Evolutionary conservation across 2,329 filamentous ascomycete genomes (phyloP).

Genomic region (Fusarium zealandicum): DNA sequence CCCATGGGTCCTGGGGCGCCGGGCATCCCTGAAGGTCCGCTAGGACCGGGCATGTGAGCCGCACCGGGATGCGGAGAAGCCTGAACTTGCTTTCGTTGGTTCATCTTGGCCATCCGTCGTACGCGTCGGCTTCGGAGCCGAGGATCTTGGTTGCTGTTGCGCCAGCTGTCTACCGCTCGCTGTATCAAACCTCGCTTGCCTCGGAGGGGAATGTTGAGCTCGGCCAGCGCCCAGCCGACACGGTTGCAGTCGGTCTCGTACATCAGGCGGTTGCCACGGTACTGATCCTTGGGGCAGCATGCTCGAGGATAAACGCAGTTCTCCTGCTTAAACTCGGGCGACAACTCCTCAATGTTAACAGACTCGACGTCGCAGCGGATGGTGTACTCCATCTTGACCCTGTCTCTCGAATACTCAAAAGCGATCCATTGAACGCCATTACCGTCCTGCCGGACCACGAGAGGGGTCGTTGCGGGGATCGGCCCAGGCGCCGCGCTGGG

Average conservation of each 20-base stretch:
- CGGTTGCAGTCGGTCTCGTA: conserved; percentile 99
- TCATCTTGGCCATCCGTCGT: conserved; percentile 95
- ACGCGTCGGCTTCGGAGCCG: conserved; percentile 89
- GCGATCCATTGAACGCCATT: conserved; percentile 99
- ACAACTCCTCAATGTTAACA: conserved; percentile 86
- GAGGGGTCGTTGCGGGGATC: conserved; percentile 93
- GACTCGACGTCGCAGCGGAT: conserved; percentile 98
- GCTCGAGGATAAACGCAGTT: conserved; percentile 98
- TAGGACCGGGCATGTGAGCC: conserved; percentile 72
- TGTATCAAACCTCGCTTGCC: conserved; percentile 97
- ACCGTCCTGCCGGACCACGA: conserved; percentile 92
- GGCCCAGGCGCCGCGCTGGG: conserved; percentile 93
- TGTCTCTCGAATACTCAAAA: conserved; percentile 95
- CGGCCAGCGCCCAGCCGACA: conserved; percentile 97
- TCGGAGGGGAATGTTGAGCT: conserved; percentile 87
- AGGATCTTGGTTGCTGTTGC: conserved; percentile 98
- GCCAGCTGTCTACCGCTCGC: conserved; percentile 96
- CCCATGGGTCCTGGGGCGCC: conserved; percentile 68
- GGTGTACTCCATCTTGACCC: conserved; percentile 99
- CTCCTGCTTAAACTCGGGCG: conserved; percentile 91
- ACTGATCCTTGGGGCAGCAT: conserved; percentile 93
- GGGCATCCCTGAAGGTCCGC: conserved; percentile 70
- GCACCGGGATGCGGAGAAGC: conserved; percentile 62
- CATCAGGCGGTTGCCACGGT: conserved; percentile 91
- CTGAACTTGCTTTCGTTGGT: conserved; percentile 77